A percentile compares a stretch with the other conserved stretches of the same genome.
These are phyloP conservation scores for Ciborinia camelliae DNA, from an alignment of 2,329 filamentous ascomycete species.

Conservation along the genomic window DNA sequence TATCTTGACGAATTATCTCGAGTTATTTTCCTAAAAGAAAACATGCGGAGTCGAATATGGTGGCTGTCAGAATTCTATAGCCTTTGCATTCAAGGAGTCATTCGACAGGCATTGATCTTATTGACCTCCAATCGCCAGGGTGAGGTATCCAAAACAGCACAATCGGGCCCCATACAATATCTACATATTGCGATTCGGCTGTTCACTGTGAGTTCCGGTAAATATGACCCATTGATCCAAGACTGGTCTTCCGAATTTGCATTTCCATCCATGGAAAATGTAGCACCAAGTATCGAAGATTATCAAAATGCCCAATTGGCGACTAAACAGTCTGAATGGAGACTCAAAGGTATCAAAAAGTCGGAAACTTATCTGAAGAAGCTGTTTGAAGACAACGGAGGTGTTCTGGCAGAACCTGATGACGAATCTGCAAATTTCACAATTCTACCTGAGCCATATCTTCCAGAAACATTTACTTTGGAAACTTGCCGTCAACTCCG, in stretches of 20 bases:
- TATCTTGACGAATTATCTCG: constrained; percentile 24
- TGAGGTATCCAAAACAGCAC: not conserved
- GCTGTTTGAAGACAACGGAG: constrained; percentile 17
- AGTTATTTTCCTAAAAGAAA: constrained; percentile 26
- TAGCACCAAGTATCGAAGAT: constrained; percentile 7
- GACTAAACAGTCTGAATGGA: constrained; percentile 5
- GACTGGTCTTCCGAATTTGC: constrained; percentile 9
- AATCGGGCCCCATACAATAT: constrained; percentile 7
- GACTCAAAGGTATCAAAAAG: not conserved
- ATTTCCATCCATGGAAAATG: not conserved
- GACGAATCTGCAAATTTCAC: not conserved
- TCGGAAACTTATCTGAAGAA: constrained; percentile 5
- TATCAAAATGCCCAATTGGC: constrained; percentile 9
- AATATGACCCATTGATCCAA: constrained; percentile 15
- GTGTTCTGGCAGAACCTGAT: not conserved
- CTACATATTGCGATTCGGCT: constrained; percentile 19
- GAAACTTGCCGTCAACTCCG: constrained; percentile 6
- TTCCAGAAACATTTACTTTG: not conserved
- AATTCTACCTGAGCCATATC: not conserved
- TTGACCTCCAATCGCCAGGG: not conserved
- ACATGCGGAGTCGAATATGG: constrained; percentile 21
- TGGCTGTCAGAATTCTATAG: constrained; percentile 27
- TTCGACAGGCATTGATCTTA: constrained; percentile 18
- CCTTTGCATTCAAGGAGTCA: constrained; percentile 24
- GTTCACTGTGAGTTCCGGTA: constrained; percentile 23